phyloP scores from a whole-genome alignment of 768 basidiomycete species.

The Rhizopogon salebrosus region DNA sequence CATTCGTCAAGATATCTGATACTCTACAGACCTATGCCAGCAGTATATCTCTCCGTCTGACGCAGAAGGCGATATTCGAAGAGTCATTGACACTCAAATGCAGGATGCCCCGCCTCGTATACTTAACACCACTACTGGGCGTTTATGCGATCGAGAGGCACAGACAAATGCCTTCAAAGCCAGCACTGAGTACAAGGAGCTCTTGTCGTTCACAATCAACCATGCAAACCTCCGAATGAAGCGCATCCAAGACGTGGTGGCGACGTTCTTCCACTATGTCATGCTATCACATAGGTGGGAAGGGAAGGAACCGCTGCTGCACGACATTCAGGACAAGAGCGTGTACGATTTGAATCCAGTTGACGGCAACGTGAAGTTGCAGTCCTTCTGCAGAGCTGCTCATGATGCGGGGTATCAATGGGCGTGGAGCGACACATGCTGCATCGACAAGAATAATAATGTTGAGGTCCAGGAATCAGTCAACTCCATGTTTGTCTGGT shows the following conservation, averaged over 20 bases:
- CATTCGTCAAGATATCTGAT: not conserved
- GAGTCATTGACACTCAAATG: not conserved
- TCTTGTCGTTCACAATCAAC: not conserved
- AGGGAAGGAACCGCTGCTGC: not conserved
- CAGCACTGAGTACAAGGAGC: not conserved
- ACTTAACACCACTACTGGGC: slow-evolving; percentile 3
- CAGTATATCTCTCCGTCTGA: not conserved
- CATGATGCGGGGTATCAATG: slow-evolving; percentile 7
- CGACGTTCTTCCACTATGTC: not conserved
- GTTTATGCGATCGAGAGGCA: not conserved
- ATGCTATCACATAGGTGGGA: slow-evolving; percentile 2
- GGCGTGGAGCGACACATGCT: slow-evolving; percentile 22
- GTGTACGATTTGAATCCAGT: not conserved
- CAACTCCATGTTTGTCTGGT: slow-evolving; percentile 27
- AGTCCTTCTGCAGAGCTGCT: slow-evolving; percentile 5
- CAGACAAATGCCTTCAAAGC: not conserved
- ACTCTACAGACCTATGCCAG: not conserved
- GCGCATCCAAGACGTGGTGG: not conserved
- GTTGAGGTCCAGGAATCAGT: slow-evolving; percentile 25
- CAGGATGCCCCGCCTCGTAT: slow-evolving; percentile 1
- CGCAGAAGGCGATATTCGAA: not conserved
- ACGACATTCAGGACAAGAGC: not conserved
- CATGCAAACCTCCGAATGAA: not conserved
- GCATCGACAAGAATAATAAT: slow-evolving; percentile 25
- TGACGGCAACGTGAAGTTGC: not conserved